phyloP scores from a whole-genome alignment of 2,329 filamentous ascomycete genomes.

The Fusarium phyllophilum region DNA sequence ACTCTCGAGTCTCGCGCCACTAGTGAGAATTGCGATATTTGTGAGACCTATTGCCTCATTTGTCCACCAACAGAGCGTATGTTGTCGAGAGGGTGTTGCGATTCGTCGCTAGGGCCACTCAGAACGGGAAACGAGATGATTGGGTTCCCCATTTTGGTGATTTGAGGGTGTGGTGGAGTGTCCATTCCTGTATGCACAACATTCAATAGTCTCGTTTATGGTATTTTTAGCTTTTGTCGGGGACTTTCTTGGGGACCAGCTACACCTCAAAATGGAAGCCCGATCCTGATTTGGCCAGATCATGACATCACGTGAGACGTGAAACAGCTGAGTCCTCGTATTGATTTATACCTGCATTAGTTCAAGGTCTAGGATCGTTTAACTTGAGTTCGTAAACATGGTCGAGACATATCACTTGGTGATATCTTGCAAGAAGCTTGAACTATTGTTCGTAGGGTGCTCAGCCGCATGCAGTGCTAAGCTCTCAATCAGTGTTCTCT shows the following conservation, averaged over 20 bases:
- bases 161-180: background rate
- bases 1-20: background rate
- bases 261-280: background rate
- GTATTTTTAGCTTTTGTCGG: constrained; percentile 6
- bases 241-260: background rate
- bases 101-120: background rate
- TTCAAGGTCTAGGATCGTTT: background rate
- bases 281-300: background rate
- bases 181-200: background rate
- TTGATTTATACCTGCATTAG: background rate
- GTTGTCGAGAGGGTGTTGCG: background rate
- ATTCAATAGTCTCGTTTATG: constrained; percentile 1
- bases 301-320: background rate
- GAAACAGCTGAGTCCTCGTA: constrained; percentile 3
- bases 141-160: background rate
- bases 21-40: background rate
- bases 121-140: background rate
- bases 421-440: too few relatives aligned
- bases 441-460: background rate
- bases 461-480: background rate
- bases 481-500: background rate
- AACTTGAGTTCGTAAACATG: too few relatives aligned
- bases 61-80: background rate
- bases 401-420: too few relatives aligned
- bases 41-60: background rate